Base-by-base conservation (phyloP, 176 grass and related monocot species). In the Puya raimondii region DNA sequence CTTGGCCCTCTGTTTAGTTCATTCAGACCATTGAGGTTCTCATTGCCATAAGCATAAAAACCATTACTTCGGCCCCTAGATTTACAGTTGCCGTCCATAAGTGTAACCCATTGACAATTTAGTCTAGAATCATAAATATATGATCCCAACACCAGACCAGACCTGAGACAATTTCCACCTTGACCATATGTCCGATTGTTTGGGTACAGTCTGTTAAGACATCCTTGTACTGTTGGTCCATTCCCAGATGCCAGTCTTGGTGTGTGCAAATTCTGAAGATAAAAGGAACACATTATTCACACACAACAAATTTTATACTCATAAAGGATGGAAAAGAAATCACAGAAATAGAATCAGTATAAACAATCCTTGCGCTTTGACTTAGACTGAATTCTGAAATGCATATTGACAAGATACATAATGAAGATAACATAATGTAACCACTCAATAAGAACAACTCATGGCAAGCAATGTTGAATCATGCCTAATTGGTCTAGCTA, bases 1-100 rank as follows among this genome's bases (percentile, higher is more conserved):
- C 91, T 85, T 56, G 91, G 91, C 0, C 91, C 91, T 81, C 88
- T 85, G 70, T 88, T 96, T 63, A 96, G 83, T 80, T 96, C 91
- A 81, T 76, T 96, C 21, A 91, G 84, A 2, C 85, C 87, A 71
- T 96, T 85, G 15, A 83, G 63, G 65, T 71, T 91, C 76, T 86
- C 87, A 65, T 81, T 91, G 20, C 83, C 67, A 49, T 77, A 88
- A 67, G 29, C 65, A 83, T 84, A 81, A 16, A 85, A 83, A 25
- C 85, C 85, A 69, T 96, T 88, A 10, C 53, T 57, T 67, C 74
- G 84, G 58, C 85, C 85, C 71, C 83, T 83, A 20, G 82, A 69
- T 66, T 80, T 96, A 74, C 88, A 85, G 57, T 85, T 96, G 33
- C 78, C 69, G 80, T 90, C 82, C 14, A 82, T 75, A 23, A 83